These are phyloP conservation scores for Malassezia restricta DNA, from an alignment of 1,284 basidiomycete genomes.

Conservation along the genomic window DNA sequence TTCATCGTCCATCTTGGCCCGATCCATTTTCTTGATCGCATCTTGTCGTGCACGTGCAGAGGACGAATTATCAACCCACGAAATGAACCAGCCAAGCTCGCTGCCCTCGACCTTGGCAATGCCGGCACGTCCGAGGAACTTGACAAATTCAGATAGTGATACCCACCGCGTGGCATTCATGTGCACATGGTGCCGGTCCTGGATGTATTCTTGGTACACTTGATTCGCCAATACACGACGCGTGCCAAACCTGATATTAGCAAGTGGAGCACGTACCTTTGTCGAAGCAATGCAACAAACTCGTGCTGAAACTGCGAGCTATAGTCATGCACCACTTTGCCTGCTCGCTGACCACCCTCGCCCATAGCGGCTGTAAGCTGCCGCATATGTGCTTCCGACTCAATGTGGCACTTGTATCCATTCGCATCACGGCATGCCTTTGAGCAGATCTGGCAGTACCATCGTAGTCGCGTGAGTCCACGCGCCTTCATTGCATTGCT, in stretches of 20 bases:
- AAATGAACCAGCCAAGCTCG: slow-evolving; percentile 91
- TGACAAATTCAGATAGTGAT: slow-evolving; percentile 83
- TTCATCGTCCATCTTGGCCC: slow-evolving; percentile 81
- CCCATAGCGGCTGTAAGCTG: slow-evolving; percentile 75
- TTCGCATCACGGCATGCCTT: slow-evolving; percentile 44
- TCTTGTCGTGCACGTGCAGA: slow-evolving; percentile 78
- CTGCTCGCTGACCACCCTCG: slow-evolving; percentile 65
- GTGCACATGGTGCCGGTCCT: slow-evolving; percentile 85
- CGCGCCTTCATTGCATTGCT: slow-evolving; percentile 44
- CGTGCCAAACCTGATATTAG: slow-evolving; percentile 30
- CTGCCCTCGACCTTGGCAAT: slow-evolving; percentile 89
- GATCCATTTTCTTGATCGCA: slow-evolving; percentile 87
- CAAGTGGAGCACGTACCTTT: slow-evolving; percentile 52
- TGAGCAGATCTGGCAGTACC: slow-evolving; percentile 44
- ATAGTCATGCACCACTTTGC: slow-evolving; percentile 78
- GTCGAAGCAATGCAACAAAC: slow-evolving; percentile 74
- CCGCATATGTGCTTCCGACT: slow-evolving; percentile 75
- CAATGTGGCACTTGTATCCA: slow-evolving; percentile 53
- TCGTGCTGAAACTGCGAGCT: slow-evolving; percentile 79
- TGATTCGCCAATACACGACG: slow-evolving; percentile 58
- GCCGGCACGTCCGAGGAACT: slow-evolving; percentile 76
- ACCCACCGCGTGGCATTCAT: slow-evolving; percentile 99
- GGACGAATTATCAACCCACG: slow-evolving; percentile 92
- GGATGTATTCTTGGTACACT: slow-evolving; percentile 96
- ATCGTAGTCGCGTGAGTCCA: slow-evolving; percentile 42